Base-by-base conservation (phyloP, 2,329 filamentous ascomycete genomes). In the Ophiostoma australiae region DNA sequence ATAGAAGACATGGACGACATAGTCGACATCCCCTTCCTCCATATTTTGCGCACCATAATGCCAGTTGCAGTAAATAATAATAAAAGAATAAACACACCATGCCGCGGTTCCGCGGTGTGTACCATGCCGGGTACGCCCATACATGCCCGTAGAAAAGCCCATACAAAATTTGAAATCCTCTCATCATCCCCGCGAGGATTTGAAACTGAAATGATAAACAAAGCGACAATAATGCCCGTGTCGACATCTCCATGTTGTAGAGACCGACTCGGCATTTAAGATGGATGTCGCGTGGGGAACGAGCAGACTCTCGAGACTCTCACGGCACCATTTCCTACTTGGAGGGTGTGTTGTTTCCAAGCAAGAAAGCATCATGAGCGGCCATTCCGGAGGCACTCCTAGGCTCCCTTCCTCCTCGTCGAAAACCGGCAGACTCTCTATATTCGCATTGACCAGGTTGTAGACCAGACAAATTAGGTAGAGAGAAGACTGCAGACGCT, bases 191-290 rank as follows among this genome's bases (percentile, higher is more conserved):
- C 35, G 35, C 41, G 35, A 23, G 63, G 33, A 23, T 20, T 66
- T n/a, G 35, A 23, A 23, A 27, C 11, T 35, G 35, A 39, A 23
- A 39, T 20, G 33, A 37, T 20, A 39, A 15, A 35, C 61, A 8
- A 66, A 23, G 20, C 37, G 37, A 52, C 52, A 35, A 61, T 1
- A 31, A 31, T 31, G n/a, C 27, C 44, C 39, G 23, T 41, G 37
- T 35, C 20, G 44, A 48, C 44, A 48, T 48, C 20, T 20, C n/a
- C 20, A 20, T 48, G 17, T 37, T 41, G 39, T 13, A 41, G 13
- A 65, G 17, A 52, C 67, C 31, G 67, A 55, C 67, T 70, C 41
- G 58, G 58, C 39, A 65, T 55, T 65, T 65, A 66, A 58, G 15
- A n/a, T n/a, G 10, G 35, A 66, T 13, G 37, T 23, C 33, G 23